Evolutionary conservation across 1,284 basidiomycete species (phyloP).

Genomic region (Cryptococcus wingfieldii): DNA sequence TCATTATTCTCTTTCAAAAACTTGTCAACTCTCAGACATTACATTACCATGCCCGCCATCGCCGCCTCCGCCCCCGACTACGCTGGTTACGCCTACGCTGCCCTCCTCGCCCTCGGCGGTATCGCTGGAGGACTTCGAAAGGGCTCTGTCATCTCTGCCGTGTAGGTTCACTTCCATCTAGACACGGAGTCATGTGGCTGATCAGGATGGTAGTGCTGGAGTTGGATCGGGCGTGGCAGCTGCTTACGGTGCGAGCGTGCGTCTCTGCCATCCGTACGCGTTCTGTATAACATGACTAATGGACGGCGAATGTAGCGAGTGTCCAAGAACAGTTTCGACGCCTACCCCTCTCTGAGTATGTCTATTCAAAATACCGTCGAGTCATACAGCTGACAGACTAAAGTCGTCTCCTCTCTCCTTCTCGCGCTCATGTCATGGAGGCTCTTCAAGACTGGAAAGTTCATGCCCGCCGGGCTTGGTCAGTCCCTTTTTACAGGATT

Average conservation of each 20-base stretch:
- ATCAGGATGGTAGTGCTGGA: conserved; percentile 21
- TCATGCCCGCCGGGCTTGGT: conserved; percentile 45
- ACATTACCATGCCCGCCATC: neutral
- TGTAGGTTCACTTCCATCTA: conserved; percentile 15
- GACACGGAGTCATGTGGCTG: neutral
- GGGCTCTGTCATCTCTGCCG: conserved; percentile 37
- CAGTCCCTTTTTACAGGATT: conserved; percentile 5
- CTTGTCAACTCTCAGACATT: neutral
- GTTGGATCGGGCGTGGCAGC: conserved; percentile 23
- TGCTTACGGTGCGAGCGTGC: conserved; percentile 38
- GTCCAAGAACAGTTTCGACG: conserved; percentile 27
- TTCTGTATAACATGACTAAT: neutral
- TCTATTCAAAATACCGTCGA: neutral
- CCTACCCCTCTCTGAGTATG: conserved; percentile 27
- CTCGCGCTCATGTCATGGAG: conserved; percentile 29
- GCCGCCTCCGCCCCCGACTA: conserved; percentile 4
- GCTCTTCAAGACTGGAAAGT: conserved; percentile 34
- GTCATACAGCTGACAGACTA: neutral
- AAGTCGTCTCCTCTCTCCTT: neutral
- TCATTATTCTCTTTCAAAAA: neutral
- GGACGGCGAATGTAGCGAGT: conserved; percentile 17
- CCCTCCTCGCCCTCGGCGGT: conserved; percentile 32
- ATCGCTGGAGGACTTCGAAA: conserved; percentile 34
- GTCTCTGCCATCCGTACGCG: conserved; percentile 5
- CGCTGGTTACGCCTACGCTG: conserved; percentile 34